Conservation (phyloP, 2,329 filamentous ascomycete species). For the Curvularia eragrostidis region DNA sequence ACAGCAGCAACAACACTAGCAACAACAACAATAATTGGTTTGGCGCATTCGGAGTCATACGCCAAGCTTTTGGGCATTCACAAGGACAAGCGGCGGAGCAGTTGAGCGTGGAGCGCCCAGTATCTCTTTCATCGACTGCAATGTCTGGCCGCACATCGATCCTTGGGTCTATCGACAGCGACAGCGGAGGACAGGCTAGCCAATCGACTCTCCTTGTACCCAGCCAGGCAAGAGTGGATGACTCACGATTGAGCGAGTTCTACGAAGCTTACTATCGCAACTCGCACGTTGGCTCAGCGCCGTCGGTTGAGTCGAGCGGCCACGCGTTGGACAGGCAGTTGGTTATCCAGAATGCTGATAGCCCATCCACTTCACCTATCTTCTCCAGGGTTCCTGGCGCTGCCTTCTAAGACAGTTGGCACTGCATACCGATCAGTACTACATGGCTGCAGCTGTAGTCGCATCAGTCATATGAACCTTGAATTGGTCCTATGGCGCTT, state of each 20-base stretch:
- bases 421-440: neutral
- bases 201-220: slow-evolving; percentile 27
- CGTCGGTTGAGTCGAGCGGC: slow-evolving; percentile 18
- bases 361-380: slow-evolving; percentile 35
- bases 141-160: slow-evolving; percentile 32
- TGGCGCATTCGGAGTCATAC: slow-evolving; percentile 24
- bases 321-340: slow-evolving; percentile 29
- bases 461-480: neutral
- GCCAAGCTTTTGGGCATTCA: slow-evolving; percentile 26
- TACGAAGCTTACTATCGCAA: slow-evolving; percentile 50
- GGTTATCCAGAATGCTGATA: slow-evolving; percentile 41
- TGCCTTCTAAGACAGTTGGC: slow-evolving; percentile 21
- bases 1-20: slow-evolving; percentile 2
- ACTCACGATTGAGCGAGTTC: slow-evolving; percentile 48
- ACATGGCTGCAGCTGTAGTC: neutral
- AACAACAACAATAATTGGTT: slow-evolving; percentile 22
- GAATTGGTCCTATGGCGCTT: neutral
- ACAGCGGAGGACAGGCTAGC: slow-evolving; percentile 23
- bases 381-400: slow-evolving; percentile 28
- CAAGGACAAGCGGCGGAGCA: slow-evolving; percentile 5
- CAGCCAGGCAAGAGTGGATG: slow-evolving; percentile 19
- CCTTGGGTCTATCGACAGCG: slow-evolving; percentile 19
- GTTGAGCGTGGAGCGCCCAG: slow-evolving; percentile 16
- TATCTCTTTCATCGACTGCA: slow-evolving; percentile 26
- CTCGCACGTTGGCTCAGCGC: slow-evolving; percentile 27